Base-by-base conservation (phyloP, 2,329 filamentous ascomycete genomes). In the Neoarthrinium moseri region DNA sequence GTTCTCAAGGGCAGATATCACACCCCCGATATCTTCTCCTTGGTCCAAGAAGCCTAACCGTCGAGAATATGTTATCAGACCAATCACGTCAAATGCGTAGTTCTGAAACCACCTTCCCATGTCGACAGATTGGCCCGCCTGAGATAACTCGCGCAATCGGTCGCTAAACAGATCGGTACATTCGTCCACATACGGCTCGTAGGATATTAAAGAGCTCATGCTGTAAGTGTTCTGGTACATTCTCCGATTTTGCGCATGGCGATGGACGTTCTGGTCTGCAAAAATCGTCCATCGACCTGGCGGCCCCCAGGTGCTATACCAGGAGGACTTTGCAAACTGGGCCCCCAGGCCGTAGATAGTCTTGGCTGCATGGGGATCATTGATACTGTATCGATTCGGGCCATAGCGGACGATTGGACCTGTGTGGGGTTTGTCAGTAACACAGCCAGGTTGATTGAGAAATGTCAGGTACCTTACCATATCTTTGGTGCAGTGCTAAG, bases 371-470 rank as follows among this genome's bases (percentile, higher is more conserved):
- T 64, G 55, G 0, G 64, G 57, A 45, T 74, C 66, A 29, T 63
- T 63, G 48, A 78, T 60, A 27, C 68, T 74, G 45, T 74, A 77
- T 6, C 75, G 67, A 17, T 72, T 65, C 0, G 73, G 74, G 0
- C 70, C 71, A 45, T 77, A 67, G 0, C 74, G 70, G 1, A 77
- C 65, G 13, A 78, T 56, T 0, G 63, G 50, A 0, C 67, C 66
- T 63, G 6, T 17, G 27, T 7, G 12, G 15, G 17, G 17, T 30
- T n/a, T 15, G n/a, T 8, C 6, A 8, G 4, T 13, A 15, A 5
- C 17, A 17, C 29, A n/a, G 13, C 10, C 11, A 4, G 17, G 20
- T 6, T 11, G 13, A n/a, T 2, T n/a, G 4, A n/a, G 1, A 15
- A 4, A 8, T 7, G 4, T 8, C 6, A 8, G 18, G 6, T 6